Percentiles rank a stretch among this genome's conserved stretches.
Evolutionary conservation across 208 protist genomes (phyloP).

Genomic region (Acanthamoeba castellanii): DNA sequence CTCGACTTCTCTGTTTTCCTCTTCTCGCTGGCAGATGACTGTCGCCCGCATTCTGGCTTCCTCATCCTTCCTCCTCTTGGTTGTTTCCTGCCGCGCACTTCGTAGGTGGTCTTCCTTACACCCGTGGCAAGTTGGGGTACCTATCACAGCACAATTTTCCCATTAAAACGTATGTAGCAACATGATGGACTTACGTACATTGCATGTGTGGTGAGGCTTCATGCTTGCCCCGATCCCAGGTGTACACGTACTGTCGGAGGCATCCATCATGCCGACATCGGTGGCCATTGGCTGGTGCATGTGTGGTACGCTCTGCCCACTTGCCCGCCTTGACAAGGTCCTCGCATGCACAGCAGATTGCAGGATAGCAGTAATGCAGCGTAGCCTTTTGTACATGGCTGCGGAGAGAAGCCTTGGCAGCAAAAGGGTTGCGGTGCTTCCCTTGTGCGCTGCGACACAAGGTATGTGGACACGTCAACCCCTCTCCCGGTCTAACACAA

Average conservation of each 20-base stretch:
- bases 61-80: no score
- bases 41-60: no score
- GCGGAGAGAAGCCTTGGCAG: not conserved
- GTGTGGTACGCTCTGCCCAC: not conserved
- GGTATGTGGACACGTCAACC: not conserved
- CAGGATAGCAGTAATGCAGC: not conserved
- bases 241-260: not conserved
- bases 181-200: not conserved
- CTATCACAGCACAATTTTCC: not conserved
- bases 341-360: not conserved
- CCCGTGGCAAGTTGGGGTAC: not conserved
- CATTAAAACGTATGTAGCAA: not conserved
- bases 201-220: not conserved
- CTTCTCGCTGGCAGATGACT: no score
- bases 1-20: no score
- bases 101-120: not conserved
- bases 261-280: not conserved
- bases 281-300: not conserved
- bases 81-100: no score
- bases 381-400: not conserved
- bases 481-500: no score
- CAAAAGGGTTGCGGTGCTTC: not conserved
- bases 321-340: not conserved
- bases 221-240: not conserved
- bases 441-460: not conserved